phyloP scores from a whole-genome alignment of 192 early-diverging fungal species.

The Coemansia sp. region DNA sequence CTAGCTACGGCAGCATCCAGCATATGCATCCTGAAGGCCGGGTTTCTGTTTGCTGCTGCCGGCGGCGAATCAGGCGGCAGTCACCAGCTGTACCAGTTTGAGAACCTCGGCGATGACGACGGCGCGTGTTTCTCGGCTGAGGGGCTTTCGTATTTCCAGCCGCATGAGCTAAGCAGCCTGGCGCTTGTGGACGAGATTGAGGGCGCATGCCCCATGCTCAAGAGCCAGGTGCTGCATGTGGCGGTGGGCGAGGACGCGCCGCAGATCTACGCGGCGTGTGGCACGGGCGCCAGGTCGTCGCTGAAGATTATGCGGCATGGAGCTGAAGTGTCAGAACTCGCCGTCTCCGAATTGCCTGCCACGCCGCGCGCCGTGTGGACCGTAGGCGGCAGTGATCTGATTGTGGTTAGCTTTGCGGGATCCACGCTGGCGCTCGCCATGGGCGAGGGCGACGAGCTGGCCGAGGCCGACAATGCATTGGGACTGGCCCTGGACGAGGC shows the following conservation, averaged over 20 bases:
- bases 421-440: constrained; percentile 92
- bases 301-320: constrained; percentile 93
- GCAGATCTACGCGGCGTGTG: constrained; percentile 91
- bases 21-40: constrained; percentile 87
- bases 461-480: constrained; percentile 94
- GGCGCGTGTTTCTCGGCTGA: constrained; percentile 7
- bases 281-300: constrained; percentile 75
- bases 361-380: constrained; percentile 91
- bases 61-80: constrained; percentile 85
- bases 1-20: constrained; percentile 79
- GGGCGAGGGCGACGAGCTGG: constrained; percentile 92
- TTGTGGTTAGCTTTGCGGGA: constrained; percentile 91
- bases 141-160: constrained; percentile 64
- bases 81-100: constrained; percentile 93
- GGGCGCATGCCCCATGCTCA: constrained; percentile 78
- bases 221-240: constrained; percentile 85
- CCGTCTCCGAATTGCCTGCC: constrained; percentile 89
- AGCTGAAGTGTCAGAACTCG: constrained; percentile 89
- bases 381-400: constrained; percentile 75
- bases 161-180: constrained; percentile 79
- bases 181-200: constrained; percentile 92
- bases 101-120: constrained; percentile 89
- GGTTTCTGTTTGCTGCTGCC: constrained; percentile 90
- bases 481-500: constrained; percentile 66
- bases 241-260: constrained; percentile 85